A percentile compares a stretch with the other conserved stretches of the same genome.
phyloP scores from a whole-genome alignment of 2,329 filamentous ascomycete genomes.

The Penicillium sp. region DNA sequence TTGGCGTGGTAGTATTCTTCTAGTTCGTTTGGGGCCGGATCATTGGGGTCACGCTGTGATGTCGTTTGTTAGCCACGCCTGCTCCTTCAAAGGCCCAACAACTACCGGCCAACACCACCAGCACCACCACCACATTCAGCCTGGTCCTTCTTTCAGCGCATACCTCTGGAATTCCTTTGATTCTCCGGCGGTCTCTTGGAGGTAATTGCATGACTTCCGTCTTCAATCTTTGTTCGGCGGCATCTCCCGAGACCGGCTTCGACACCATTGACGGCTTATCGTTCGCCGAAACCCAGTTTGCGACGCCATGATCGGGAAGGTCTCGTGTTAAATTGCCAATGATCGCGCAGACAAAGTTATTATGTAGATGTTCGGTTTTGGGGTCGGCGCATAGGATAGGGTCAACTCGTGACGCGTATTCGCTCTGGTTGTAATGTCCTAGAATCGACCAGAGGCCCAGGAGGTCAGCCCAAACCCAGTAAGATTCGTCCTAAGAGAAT shows the following conservation, averaged over 20 bases:
- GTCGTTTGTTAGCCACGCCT: slow-evolving; percentile 13
- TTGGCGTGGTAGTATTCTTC: slow-evolving; percentile 52
- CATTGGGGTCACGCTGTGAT: slow-evolving; percentile 41
- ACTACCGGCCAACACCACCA: no score
- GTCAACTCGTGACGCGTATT: slow-evolving; percentile 61
- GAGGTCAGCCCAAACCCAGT: slow-evolving; percentile 20
- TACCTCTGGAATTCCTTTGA: slow-evolving; percentile 60
- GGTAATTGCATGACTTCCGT: slow-evolving; percentile 67
- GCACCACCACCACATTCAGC: background rate
- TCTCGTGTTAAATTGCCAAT: slow-evolving; percentile 64
- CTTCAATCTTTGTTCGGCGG: slow-evolving; percentile 66
- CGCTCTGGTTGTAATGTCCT: slow-evolving; percentile 65
- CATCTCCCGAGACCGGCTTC: slow-evolving; percentile 61
- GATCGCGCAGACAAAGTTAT: slow-evolving; percentile 63
- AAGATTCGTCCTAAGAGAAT: slow-evolving; percentile 5
- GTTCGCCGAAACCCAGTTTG: slow-evolving; percentile 67
- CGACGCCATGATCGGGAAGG: slow-evolving; percentile 64
- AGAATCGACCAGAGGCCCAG: slow-evolving; percentile 22
- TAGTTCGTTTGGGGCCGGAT: slow-evolving; percentile 37
- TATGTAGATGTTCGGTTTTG: slow-evolving; percentile 63
- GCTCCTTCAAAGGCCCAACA: background rate
- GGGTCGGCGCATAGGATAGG: slow-evolving; percentile 59
- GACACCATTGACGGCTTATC: slow-evolving; percentile 55
- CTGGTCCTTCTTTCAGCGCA: slow-evolving; percentile 15
- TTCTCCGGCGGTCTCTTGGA: slow-evolving; percentile 61